Base-by-base conservation (phyloP, 805 yeast genomes). In the Ogataea salicorniae region DNA sequence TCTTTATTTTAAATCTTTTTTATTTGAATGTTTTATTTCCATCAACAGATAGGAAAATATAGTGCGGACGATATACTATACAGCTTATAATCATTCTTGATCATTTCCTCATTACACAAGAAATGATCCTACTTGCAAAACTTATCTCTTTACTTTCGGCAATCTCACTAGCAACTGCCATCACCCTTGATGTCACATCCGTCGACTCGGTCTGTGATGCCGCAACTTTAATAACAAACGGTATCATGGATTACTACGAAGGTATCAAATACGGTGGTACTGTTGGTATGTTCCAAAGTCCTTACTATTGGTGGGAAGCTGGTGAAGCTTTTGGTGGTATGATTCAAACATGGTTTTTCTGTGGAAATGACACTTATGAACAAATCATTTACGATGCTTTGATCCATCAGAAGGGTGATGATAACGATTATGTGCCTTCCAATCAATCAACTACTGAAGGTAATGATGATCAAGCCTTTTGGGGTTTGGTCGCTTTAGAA, bases 231-330 rank as follows among this genome's bases (percentile, higher is more conserved):
- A 71, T 90, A 17, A 81, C 83, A 2, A 64, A 73, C 39, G 97
- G 97, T 52, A 69, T 88, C 47, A 73, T 90, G 72, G 91, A 87
- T 69, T 90, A 90, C 66, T 90, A 90, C 61, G 80, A 76, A 15
- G 92, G 95, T 37, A 59, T 64, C 23, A 69, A 75, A 33, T 64
- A 70, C 39, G 95, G 94, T 34, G 84, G 86, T 37, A 73, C 85
- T 17, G 71, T 84, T 15, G 95, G 95, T 33, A 74, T 79, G 83
- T 84, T 87, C 63, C 70, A 77, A 13, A 55, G 66, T 54, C 95
- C 95, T 2, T 87, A 87, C 73, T 87, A 86, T 70, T 87, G 95
- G 95, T 87, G 95, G 95, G 87, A 85, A 67, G 90, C 94, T 31
- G 95, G 95, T 56, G 94, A 87, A 47, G 89, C 85, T 1, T 75